Percentiles rank a stretch among this genome's conserved stretches.
Conservation (phyloP, 2,329 filamentous ascomycete genomes). For the Xylariomycetidae sp. region DNA sequence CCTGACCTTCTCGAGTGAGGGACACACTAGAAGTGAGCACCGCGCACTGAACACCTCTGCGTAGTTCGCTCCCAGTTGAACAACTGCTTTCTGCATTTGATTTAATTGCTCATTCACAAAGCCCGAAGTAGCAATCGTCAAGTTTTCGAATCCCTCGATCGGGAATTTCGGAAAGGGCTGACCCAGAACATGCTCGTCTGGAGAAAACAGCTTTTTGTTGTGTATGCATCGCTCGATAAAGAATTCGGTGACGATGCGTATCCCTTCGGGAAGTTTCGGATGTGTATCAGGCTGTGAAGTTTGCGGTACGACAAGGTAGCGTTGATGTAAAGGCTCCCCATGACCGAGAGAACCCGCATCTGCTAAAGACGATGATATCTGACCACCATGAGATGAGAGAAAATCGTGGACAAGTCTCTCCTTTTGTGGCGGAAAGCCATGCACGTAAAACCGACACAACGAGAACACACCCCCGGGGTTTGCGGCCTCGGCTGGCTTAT, state of each 20-base stretch:
- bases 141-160: conserved; percentile 61
- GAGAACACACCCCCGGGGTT: conserved; percentile 43
- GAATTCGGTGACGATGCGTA: conserved; percentile 73
- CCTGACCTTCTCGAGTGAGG: conserved; percentile 50
- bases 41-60: conserved; percentile 69
- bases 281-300: conserved; percentile 41
- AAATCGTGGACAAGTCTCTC: conserved; percentile 43
- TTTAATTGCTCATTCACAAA: conserved; percentile 81
- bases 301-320: conserved; percentile 54
- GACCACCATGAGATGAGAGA: conserved; percentile 44
- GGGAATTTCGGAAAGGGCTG: conserved; percentile 70
- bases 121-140: conserved; percentile 74
- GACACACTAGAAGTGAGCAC: conserved; percentile 75
- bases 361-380: conserved; percentile 37
- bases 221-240: conserved; percentile 89
- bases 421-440: conserved; percentile 53
- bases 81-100: conserved; percentile 74
- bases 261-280: conserved; percentile 33
- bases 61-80: conserved; percentile 74
- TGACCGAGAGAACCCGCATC: conserved; percentile 29
- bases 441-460: conserved; percentile 53
- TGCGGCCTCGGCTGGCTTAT: too few relatives aligned
- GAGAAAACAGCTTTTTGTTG: conserved; percentile 65
- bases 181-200: conserved; percentile 67
- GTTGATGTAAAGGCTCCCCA: conserved; percentile 27